Evolutionary conservation across 305 asterid species (phyloP).

Genomic region (Fraxinus greggii): DNA sequence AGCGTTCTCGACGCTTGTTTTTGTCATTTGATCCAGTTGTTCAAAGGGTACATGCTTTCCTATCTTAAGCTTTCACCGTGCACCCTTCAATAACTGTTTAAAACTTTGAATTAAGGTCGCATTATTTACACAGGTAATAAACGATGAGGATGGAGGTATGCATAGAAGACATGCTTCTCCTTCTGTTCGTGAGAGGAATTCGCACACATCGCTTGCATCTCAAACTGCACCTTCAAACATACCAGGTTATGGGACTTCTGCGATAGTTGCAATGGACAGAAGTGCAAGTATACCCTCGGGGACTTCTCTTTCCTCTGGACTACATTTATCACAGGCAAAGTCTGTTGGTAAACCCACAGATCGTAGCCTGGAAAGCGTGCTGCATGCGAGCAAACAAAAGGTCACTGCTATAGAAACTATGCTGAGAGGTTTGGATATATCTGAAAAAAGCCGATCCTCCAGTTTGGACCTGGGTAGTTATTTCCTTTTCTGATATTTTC

Average conservation of each 20-base stretch:
- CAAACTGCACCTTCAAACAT: constrained; percentile 66
- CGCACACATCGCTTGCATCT: constrained; percentile 54
- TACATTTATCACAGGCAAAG: constrained; percentile 73
- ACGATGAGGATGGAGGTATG: constrained; percentile 97
- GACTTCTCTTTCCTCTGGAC: constrained; percentile 70
- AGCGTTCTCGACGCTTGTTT: constrained; percentile 91
- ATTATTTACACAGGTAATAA: constrained; percentile 61
- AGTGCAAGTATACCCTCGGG: constrained; percentile 72
- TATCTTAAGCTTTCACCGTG: constrained; percentile 16
- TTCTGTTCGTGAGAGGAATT: constrained; percentile 85
- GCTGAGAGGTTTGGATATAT: constrained; percentile 84
- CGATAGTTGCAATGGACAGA: constrained; percentile 97
- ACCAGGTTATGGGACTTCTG: constrained; percentile 97
- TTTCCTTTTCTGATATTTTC: constrained; percentile 33
- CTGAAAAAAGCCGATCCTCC: constrained; percentile 81
- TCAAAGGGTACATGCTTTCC: constrained; percentile 70
- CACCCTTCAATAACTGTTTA: constrained; percentile 16
- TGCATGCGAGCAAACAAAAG: constrained; percentile 95
- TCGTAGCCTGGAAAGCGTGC: constrained; percentile 93
- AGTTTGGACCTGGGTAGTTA: constrained; percentile 97
- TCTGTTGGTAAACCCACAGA: constrained; percentile 65
- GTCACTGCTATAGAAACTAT: constrained; percentile 97
- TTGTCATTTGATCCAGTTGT: constrained; percentile 85
- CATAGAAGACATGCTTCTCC: constrained; percentile 97
- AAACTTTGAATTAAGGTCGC: constrained; percentile 23